Evolutionary conservation across 2,329 filamentous ascomycete species (phyloP).

Genomic region (Talaromyces atroroseus): DNA sequence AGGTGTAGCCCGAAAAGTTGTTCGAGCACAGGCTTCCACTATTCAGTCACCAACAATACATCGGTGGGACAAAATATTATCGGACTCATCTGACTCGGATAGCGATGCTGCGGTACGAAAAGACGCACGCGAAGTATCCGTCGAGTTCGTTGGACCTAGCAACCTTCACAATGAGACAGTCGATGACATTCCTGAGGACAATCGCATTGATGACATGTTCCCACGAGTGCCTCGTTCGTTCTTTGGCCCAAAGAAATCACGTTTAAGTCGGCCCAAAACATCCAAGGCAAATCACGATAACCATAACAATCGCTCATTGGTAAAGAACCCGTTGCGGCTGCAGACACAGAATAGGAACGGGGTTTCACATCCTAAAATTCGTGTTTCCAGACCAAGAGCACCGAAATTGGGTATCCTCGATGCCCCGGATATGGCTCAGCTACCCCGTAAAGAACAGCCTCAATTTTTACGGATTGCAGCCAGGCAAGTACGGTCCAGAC

Average conservation of each 20-base stretch:
- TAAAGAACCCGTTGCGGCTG: constrained; percentile 22
- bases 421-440: constrained; percentile 32
- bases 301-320: constrained; percentile 3
- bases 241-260: constrained; percentile 9
- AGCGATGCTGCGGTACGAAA: constrained; percentile 17
- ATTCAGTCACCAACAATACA: constrained; percentile 14
- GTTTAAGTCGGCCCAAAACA: constrained; percentile 8
- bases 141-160: constrained; percentile 19
- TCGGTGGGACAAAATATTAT: constrained; percentile 16
- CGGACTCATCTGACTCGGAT: constrained; percentile 29
- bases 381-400: constrained; percentile 18
- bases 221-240: constrained; percentile 23
- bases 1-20: constrained; percentile 30
- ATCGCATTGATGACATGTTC: constrained; percentile 39
- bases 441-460: constrained; percentile 34
- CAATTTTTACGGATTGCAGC: constrained; percentile 53
- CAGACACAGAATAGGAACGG: constrained; percentile 35
- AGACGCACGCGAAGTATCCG: constrained; percentile 14
- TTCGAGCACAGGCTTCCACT: constrained; percentile 19
- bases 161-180: constrained; percentile 19
- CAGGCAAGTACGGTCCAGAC: constrained; percentile 45
- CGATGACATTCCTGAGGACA: constrained; percentile 37
- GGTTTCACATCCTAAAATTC: constrained; percentile 21
- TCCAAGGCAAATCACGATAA: not conserved
- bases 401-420: constrained; percentile 49